A percentile compares a stretch with the other conserved stretches of the same genome.
These are phyloP conservation scores for Akanthomyces lecanii DNA, from an alignment of 2,329 filamentous ascomycete species.

Conservation along the genomic window DNA sequence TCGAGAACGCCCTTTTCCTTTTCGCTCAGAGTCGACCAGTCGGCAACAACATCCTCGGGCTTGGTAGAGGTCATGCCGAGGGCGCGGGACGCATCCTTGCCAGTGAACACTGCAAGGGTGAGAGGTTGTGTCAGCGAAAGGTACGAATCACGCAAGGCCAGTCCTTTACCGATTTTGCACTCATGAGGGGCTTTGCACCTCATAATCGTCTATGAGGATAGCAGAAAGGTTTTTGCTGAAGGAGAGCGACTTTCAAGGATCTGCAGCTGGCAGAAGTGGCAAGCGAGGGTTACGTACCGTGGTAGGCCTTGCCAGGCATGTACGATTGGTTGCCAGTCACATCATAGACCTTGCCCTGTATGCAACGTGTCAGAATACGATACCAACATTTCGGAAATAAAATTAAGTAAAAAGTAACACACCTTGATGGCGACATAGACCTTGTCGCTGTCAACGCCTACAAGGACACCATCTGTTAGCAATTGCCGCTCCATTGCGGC, in stretches of 20 bases:
- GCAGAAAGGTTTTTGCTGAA: neutral
- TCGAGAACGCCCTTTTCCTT: conserved; percentile 81
- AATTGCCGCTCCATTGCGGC: neutral
- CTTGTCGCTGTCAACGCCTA: conserved; percentile 61
- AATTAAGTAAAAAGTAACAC: conserved; percentile 17
- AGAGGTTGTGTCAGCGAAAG: neutral
- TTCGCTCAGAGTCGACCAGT: conserved; percentile 79
- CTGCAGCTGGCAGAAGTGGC: neutral
- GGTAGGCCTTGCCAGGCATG: conserved; percentile 60
- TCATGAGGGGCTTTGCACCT: neutral
- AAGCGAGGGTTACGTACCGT: conserved; percentile 51
- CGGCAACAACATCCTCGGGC: conserved; percentile 71
- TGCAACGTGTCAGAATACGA: conserved; percentile 14
- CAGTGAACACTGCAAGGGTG: conserved; percentile 71
- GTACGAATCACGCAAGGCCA: conserved; percentile 19
- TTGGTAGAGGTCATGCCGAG: conserved; percentile 85
- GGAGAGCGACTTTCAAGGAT: no score
- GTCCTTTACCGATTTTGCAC: neutral
- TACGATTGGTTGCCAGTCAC: conserved; percentile 68
- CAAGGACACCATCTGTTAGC: conserved; percentile 21
- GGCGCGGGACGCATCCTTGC: conserved; percentile 92
- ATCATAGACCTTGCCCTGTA: conserved; percentile 86
- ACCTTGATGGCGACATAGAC: conserved; percentile 70
- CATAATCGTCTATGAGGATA: neutral
- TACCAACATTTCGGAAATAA: neutral